Percentiles rank a stretch among this genome's conserved stretches.
Evolutionary conservation across 2,329 filamentous ascomycete genomes (phyloP).

Genomic region (Diplodia corticola): DNA sequence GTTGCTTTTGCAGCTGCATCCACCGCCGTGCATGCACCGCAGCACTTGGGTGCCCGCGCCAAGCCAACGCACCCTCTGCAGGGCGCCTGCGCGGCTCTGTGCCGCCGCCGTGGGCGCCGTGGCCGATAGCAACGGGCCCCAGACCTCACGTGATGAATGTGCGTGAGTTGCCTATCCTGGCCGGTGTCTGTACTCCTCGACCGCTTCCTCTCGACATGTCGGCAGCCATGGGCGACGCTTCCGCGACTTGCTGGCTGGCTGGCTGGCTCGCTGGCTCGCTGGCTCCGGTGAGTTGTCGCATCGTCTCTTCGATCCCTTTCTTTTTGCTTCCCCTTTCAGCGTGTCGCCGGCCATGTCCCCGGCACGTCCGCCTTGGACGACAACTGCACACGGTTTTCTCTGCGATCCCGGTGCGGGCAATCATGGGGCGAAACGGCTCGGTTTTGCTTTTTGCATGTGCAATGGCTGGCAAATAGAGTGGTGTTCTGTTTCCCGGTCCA

Average conservation of each 20-base stretch:
- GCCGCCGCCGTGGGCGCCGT: not conserved
- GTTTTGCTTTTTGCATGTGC: not conserved
- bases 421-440: not conserved
- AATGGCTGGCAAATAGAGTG: not conserved
- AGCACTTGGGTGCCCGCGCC: not conserved
- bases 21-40: not conserved
- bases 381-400: not conserved
- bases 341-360: not conserved
- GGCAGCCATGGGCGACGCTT: not conserved
- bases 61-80: not conserved
- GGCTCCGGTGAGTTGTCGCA: not conserved
- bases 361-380: not conserved
- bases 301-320: not conserved
- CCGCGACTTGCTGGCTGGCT: not conserved
- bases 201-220: not conserved
- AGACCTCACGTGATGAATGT: not conserved
- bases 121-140: not conserved
- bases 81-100: not conserved
- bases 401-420: not conserved
- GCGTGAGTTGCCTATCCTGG: not conserved
- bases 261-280: no score
- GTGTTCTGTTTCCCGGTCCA: not conserved
- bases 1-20: slow-evolving; percentile 6
- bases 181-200: not conserved
- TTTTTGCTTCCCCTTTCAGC: not conserved